Conservation (phyloP, 495 filamentous ascomycete genomes). For the Penicillium desertorum region DNA sequence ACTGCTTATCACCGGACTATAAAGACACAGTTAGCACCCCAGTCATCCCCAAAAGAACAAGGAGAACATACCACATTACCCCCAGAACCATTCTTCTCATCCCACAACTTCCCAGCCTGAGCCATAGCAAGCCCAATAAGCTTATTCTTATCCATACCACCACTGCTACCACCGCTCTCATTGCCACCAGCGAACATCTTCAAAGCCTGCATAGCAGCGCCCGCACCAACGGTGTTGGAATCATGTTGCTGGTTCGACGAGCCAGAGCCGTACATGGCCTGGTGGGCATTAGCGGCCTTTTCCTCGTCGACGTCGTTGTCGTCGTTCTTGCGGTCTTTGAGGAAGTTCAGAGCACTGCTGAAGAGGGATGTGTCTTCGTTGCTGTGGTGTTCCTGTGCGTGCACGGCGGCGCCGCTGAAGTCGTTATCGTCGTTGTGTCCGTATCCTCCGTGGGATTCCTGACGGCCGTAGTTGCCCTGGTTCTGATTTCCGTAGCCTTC, state of each 20-base stretch:
- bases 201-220: constrained; percentile 66
- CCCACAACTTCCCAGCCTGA: constrained; percentile 65
- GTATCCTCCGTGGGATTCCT: constrained; percentile 4
- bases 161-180: constrained; percentile 30
- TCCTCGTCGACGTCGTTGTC: constrained; percentile 56
- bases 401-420: constrained; percentile 45
- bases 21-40: constrained; percentile 20
- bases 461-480: constrained; percentile 2
- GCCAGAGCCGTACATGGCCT: constrained; percentile 52
- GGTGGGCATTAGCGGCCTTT: constrained; percentile 54
- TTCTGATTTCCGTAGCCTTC: neutral
- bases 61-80: constrained; percentile 46
- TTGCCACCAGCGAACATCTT: constrained; percentile 60
- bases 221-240: constrained; percentile 51
- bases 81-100: constrained; percentile 51
- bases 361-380: constrained; percentile 47
- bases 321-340: constrained; percentile 43
- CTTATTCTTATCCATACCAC: constrained; percentile 52
- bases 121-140: constrained; percentile 69
- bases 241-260: constrained; percentile 36
- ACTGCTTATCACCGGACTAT: constrained; percentile 57
- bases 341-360: constrained; percentile 46
- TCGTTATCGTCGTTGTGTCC: constrained; percentile 35
- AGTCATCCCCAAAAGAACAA: constrained; percentile 4
- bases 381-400: constrained; percentile 46